A percentile compares a stretch with the other conserved stretches of the same genome.
Evolutionary conservation across 495 filamentous ascomycete species (phyloP).

Genomic region (Bacidia rubella): DNA sequence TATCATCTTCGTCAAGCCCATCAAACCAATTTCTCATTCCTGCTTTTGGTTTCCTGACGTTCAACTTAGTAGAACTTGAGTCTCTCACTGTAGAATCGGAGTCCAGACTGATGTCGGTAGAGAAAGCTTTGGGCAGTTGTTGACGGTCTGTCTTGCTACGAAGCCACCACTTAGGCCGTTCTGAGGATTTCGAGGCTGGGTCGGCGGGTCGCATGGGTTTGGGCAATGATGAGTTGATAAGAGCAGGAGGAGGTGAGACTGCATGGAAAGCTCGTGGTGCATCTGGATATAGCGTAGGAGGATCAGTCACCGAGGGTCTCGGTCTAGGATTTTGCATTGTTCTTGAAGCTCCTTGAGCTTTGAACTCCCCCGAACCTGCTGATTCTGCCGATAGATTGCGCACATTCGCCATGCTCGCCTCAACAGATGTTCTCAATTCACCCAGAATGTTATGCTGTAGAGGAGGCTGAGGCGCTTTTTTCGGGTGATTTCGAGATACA

Average conservation of each 20-base stretch:
- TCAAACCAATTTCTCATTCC: conserved; percentile 15
- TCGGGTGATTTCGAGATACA: conserved; percentile 13
- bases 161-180: conserved; percentile 13
- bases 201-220: conserved; percentile 1
- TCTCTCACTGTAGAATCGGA: background rate
- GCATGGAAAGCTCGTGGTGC: conserved; percentile 14
- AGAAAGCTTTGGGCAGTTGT: background rate
- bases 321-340: conserved; percentile 6
- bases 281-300: conserved; percentile 15
- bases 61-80: conserved; percentile 9
- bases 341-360: conserved; percentile 8
- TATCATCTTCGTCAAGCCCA: conserved; percentile 8
- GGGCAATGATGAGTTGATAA: conserved; percentile 12
- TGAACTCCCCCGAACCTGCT: conserved; percentile 6
- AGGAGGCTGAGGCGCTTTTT: conserved; percentile 6
- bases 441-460: conserved; percentile 1
- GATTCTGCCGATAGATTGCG: conserved; percentile 4
- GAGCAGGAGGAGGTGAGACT: conserved; percentile 13
- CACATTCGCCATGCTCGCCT: background rate
- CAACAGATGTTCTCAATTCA: background rate
- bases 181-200: background rate
- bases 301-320: conserved; percentile 15
- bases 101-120: background rate
- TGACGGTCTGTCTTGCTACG: conserved; percentile 8
- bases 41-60: conserved; percentile 12